Conservation (phyloP, 2,329 filamentous ascomycete species). For the Hortaea sp. region DNA sequence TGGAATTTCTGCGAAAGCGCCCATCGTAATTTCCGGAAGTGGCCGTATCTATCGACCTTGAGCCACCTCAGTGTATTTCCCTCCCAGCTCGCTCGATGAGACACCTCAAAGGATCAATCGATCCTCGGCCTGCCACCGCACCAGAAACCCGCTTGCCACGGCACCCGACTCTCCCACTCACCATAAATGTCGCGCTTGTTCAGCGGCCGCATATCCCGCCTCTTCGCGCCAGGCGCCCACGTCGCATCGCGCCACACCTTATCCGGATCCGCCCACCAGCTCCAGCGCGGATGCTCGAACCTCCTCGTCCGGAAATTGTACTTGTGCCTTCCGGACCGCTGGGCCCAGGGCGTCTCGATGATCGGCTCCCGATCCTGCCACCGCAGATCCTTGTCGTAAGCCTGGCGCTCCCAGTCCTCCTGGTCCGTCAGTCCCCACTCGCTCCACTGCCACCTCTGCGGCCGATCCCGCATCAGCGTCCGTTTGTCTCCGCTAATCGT, state of each 20-base stretch:
- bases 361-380: constrained; percentile 6
- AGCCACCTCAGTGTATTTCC: neutral
- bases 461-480: constrained; percentile 30
- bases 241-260: constrained; percentile 21
- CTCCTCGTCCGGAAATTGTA: constrained; percentile 21
- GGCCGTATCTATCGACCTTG: too few species aligned
- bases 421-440: constrained; percentile 22
- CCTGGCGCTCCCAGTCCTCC: constrained; percentile 21
- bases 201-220: constrained; percentile 6
- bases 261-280: constrained; percentile 3
- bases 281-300: constrained; percentile 11
- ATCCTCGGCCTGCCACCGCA: constrained; percentile 14
- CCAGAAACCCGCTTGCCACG: constrained; percentile 10
- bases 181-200: constrained; percentile 7
- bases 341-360: constrained; percentile 12
- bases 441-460: constrained; percentile 28
- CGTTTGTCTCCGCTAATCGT: constrained; percentile 27
- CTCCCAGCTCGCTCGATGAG: neutral
- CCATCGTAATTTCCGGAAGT: too few species aligned
- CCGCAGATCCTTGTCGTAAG: constrained; percentile 7
- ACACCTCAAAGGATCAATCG: neutral
- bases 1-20: too few species aligned
- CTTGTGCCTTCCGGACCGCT: constrained; percentile 4
- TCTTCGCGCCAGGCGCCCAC: constrained; percentile 11
- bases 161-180: constrained; percentile 13